Percentiles rank a stretch among this genome's conserved stretches.
These are phyloP conservation scores for Entophlyctis luteolus DNA, from an alignment of 192 early-diverging fungal genomes.

Conservation along the genomic window DNA sequence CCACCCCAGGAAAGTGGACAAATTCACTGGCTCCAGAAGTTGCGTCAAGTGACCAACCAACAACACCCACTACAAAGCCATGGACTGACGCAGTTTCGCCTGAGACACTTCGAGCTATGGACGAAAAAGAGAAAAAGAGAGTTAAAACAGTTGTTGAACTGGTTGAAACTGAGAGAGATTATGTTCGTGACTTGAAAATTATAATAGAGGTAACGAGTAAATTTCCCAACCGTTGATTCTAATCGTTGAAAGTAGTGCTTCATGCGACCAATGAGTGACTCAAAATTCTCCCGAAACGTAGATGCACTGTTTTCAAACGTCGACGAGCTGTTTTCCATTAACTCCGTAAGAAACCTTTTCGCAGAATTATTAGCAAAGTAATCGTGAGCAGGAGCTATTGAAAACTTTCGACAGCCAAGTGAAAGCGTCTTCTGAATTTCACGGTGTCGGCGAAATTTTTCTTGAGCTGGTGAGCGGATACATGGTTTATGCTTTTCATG, in stretches of 20 bases:
- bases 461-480: conserved; percentile 29
- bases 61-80: no score
- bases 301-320: conserved; percentile 48
- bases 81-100: conserved; percentile 35
- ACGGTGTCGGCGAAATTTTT: conserved; percentile 39
- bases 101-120: conserved; percentile 20
- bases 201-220: conserved; percentile 41
- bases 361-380: neutral
- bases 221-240: neutral
- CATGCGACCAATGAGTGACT: conserved; percentile 42
- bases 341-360: conserved; percentile 18
- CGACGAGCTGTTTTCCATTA: conserved; percentile 41
- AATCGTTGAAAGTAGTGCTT: conserved; percentile 30
- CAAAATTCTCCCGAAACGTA: conserved; percentile 37
- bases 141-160: conserved; percentile 49
- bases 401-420: conserved; percentile 28
- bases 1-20: no score
- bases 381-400: conserved; percentile 39
- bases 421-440: conserved; percentile 35
- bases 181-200: conserved; percentile 50
- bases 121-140: conserved; percentile 30
- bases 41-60: no score
- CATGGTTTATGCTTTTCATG: neutral
- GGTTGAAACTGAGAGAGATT: conserved; percentile 48
- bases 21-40: no score